These are phyloP conservation scores for Waltergamsia citrina DNA, from an alignment of 2,329 filamentous ascomycete genomes.

Conservation along the genomic window DNA sequence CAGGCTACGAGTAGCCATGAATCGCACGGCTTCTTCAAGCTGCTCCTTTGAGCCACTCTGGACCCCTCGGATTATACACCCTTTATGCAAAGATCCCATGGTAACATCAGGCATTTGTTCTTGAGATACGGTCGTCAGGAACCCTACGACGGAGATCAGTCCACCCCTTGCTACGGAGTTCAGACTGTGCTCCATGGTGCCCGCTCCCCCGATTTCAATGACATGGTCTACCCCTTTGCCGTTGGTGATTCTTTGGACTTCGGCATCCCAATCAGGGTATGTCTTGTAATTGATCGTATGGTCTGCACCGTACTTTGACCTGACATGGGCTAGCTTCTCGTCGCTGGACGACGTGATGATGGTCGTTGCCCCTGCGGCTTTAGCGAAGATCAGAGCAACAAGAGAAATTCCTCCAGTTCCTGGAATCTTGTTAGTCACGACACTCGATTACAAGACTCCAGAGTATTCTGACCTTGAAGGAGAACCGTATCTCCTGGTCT, in stretches of 20 bases:
- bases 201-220: conserved; percentile 27
- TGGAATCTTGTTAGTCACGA: conserved; percentile 5
- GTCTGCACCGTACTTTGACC: conserved; percentile 27
- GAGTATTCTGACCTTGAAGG: conserved; percentile 25
- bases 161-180: conserved; percentile 33
- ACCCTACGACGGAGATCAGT: conserved; percentile 33
- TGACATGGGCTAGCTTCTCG: conserved; percentile 28
- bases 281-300: conserved; percentile 39
- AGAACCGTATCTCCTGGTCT: conserved; percentile 28
- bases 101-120: background rate
- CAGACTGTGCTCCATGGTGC: conserved; percentile 33
- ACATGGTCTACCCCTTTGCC: conserved; percentile 31
- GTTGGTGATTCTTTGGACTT: conserved; percentile 31
- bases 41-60: background rate
- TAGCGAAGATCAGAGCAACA: conserved; percentile 22
- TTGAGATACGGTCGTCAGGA: conserved; percentile 12
- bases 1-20: background rate
- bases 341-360: conserved; percentile 42
- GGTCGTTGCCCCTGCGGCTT: conserved; percentile 16
- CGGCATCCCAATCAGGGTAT: conserved; percentile 30
- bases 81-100: background rate
- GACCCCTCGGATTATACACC: background rate
- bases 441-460: background rate
- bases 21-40: background rate
- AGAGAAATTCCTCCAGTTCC: conserved; percentile 25